Evolutionary conservation across 345 rosid genomes (phyloP), one percentile per base, ranked within the genome.

Genomic region (Acer saccharum): DNA sequence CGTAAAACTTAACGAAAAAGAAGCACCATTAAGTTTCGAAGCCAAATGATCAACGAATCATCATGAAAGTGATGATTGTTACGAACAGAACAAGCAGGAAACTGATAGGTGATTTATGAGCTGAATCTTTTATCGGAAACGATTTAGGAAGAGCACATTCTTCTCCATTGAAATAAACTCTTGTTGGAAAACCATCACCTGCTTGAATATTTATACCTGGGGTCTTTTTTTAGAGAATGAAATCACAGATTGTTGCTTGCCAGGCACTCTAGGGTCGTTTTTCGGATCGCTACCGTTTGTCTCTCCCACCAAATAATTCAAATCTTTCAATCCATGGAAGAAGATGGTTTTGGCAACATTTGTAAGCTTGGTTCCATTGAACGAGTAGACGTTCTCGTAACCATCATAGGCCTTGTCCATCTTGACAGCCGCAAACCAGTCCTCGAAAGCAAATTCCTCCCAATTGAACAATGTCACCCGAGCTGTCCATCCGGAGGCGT

Each of bases 221-320:
- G 8, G 86, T 86, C 3, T 70, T 46, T 25, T 89, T 85, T 97
- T 97, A 0, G 71, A 76, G 75, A 97, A 97, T 3, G 99, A 90
- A 52, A 97, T 79, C 20, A 93, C 94, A 17, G 99, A 89, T 62
- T 97, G 99, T 78, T 93, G 98, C 83, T 97, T 97, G 14, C 98
- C 99, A 0, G 98, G 94, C 39, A 92, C 85, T 74, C 81, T 74
- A 0, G 98, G 95, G 66, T 87, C 91, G 20, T 52, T 61, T 17
- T 41, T 4, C 7, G 86, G 81, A 65, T 77, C 64, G 0, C 87
- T 85, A 55, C 97, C 97, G 67, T 97, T 94, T 2, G 72, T 73
- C 77, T 88, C 84, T 35, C 87, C 96, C 63, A 83, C 69, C 83
- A 97, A 84, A 76, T 81, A 93, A 75, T 94, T 93, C 87, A 94